These are phyloP conservation scores for Metschnikowia reukaufii DNA, from an alignment of 805 yeast genomes.

Conservation along the genomic window DNA sequence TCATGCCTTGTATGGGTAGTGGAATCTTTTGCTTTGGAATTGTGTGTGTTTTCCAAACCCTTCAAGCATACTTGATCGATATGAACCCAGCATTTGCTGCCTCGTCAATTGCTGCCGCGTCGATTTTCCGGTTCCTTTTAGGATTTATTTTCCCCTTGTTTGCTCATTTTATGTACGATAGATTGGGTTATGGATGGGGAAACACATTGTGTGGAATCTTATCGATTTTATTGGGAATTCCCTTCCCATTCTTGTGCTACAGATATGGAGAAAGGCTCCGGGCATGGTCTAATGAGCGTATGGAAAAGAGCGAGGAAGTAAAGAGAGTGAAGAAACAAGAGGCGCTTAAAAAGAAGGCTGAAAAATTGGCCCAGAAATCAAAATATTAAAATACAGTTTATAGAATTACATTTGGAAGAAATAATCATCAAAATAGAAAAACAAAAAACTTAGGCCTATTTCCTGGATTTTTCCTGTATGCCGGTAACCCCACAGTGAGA, in stretches of 20 bases:
- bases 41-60: constrained; percentile 38
- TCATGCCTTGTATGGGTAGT: constrained; percentile 38
- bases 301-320: constrained; percentile 24
- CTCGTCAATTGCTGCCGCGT: constrained; percentile 42
- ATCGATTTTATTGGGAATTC: constrained; percentile 35
- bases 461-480: no score
- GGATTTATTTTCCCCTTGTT: constrained; percentile 41
- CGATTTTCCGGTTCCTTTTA: constrained; percentile 39
- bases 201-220: constrained; percentile 40
- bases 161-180: constrained; percentile 36
- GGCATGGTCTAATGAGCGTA: constrained; percentile 32
- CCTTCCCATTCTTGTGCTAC: constrained; percentile 39
- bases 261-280: constrained; percentile 38
- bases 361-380: background rate
- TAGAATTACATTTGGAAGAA: background rate
- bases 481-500: no score
- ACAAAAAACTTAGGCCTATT: background rate
- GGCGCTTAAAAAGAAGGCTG: constrained; percentile 3
- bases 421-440: background rate
- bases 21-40: constrained; percentile 39
- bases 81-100: constrained; percentile 41
- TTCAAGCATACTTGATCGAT: constrained; percentile 40
- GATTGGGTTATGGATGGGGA: constrained; percentile 41
- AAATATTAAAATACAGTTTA: background rate
- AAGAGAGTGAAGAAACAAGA: constrained; percentile 2